These are phyloP conservation scores for Russula compacta DNA, from an alignment of 768 basidiomycete genomes.

Conservation along the genomic window DNA sequence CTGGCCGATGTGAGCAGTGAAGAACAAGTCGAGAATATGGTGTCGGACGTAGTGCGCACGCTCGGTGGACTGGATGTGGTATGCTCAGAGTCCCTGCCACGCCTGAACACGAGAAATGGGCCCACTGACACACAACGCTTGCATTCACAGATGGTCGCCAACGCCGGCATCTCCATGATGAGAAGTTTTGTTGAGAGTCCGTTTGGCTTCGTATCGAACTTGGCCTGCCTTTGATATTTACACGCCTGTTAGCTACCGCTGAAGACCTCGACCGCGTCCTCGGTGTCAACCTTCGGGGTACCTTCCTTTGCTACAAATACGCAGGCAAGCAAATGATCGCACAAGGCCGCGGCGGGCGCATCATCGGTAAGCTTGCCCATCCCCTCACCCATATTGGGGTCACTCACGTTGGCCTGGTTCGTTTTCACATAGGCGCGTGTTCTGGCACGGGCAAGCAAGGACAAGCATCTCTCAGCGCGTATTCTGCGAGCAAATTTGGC, in stretches of 20 bases:
- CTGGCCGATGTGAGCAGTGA: slow-evolving; percentile 17
- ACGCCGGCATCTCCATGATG: slow-evolving; percentile 21
- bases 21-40: slow-evolving; percentile 22
- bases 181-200: slow-evolving; percentile 18
- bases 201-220: background rate
- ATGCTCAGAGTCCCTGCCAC: background rate
- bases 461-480: slow-evolving; percentile 19
- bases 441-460: slow-evolving; percentile 1
- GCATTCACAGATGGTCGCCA: slow-evolving; percentile 22
- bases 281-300: slow-evolving; percentile 19
- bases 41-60: slow-evolving; percentile 19
- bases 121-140: background rate
- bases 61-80: slow-evolving; percentile 29
- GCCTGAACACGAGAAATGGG: background rate
- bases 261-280: slow-evolving; percentile 21
- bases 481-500: slow-evolving; percentile 28
- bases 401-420: background rate
- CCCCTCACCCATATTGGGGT: background rate
- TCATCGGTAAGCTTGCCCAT: slow-evolving; percentile 17
- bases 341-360: slow-evolving; percentile 22
- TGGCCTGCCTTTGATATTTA: background rate
- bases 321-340: slow-evolving; percentile 23
- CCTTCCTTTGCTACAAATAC: slow-evolving; percentile 22
- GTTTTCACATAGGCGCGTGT: slow-evolving; percentile 11
- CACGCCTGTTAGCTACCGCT: slow-evolving; percentile 9